Percentiles rank a stretch among this genome's conserved stretches.
phyloP scores from a whole-genome alignment of 257 asterid genomes.

The Parsonsia alboflavescens region DNA sequence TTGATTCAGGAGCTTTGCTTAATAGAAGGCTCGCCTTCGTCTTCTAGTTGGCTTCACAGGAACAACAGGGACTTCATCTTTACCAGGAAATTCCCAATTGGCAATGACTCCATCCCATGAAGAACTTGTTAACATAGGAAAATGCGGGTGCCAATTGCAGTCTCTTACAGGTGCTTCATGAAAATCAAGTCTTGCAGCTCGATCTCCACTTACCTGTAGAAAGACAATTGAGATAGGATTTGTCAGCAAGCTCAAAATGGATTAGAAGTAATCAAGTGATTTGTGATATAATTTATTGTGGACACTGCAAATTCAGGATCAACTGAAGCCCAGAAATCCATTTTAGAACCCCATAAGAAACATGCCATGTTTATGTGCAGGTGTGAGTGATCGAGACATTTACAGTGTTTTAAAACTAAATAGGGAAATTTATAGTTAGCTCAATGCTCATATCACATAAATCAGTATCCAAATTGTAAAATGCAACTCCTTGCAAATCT shows the following conservation, averaged over 20 bases:
- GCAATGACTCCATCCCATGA: constrained; percentile 86
- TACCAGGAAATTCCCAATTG: constrained; percentile 75
- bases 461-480: neutral
- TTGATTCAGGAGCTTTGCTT: neutral
- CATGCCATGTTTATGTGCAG: neutral
- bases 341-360: neutral
- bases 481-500: neutral
- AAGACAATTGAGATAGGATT: neutral
- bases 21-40: constrained; percentile 32
- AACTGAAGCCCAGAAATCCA: neutral
- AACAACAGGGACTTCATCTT: constrained; percentile 18
- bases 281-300: neutral
- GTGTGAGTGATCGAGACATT: neutral
- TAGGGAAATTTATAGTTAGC: neutral
- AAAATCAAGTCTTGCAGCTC: constrained; percentile 62
- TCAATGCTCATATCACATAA: neutral
- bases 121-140: constrained; percentile 76
- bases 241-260: neutral
- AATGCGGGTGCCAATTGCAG: constrained; percentile 91
- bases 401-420: neutral
- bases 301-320: neutral
- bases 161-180: constrained; percentile 78
- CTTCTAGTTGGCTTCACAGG: constrained; percentile 36
- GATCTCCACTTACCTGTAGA: constrained; percentile 56
- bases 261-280: neutral